Evolutionary conservation across 2,329 filamentous ascomycete species (phyloP), one percentile per base, ranked within the genome.

Genomic region (Aspergillus sp.): DNA sequence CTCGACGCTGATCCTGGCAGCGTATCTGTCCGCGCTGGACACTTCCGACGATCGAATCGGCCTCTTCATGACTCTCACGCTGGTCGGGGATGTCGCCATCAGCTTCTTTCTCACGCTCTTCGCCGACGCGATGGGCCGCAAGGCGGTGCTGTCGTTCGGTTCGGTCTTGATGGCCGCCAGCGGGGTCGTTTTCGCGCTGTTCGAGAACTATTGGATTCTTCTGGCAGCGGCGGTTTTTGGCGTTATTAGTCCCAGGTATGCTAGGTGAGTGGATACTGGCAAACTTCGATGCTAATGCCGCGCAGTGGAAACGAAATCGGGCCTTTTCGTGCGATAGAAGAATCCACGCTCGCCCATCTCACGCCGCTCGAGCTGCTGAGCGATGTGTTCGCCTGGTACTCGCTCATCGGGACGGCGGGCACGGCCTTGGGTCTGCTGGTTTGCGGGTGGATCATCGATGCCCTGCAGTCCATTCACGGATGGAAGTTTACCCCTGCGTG

Each of bases 361-460:
- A 79, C 75, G 0, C 66, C 58, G 0, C 64, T 69, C 0, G 54
- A 63, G 17, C 71, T 68, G 1, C 60, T 78, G 29, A 62, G 74
- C 10, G 75, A 81, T 52, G 75, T 82, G n/a, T 61, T 80, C 37
- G 68, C 72, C 6, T 82, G 78, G 78, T 79, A 82, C 45, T 58
- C 53, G 2, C 44, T 62, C 4, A 44, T 53, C 29, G 79, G 78
- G 2, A 70, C 67, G 0, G 69, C 73, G 0, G 79, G 79, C 0
- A 67, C 71, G 0, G 77, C 80, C 0, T 61, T 72, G 11, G 79
- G 80, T 1, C 69, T 75, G 37, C 57, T 78, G 27, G 57, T 63
- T 0, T 70, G 71, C 34, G 80, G 80, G 2, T 80, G 75, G 73
- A 49, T 68, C 3, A 65, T 80, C 4, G 66, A 72, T 26, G 50